Conservation (phyloP, 2,329 filamentous ascomycete genomes). For the Claviceps humidiphila region DNA sequence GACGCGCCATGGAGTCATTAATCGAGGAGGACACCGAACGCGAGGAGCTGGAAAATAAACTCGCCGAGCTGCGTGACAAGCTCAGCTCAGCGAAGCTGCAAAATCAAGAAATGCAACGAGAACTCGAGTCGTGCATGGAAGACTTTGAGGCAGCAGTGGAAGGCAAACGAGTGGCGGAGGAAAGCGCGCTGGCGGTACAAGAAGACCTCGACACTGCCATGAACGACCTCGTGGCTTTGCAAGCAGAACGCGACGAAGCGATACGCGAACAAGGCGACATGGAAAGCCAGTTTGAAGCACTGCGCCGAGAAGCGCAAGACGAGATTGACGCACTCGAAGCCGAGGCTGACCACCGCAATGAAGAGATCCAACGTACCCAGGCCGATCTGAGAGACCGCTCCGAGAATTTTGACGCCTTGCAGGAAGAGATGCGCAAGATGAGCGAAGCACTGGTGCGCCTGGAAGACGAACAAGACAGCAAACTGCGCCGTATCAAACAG, state of each 20-base stretch:
- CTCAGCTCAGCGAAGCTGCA: conserved; percentile 76
- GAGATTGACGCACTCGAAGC: conserved; percentile 55
- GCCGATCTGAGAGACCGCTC: conserved; percentile 61
- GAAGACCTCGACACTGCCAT: conserved; percentile 68
- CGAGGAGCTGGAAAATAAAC: conserved; percentile 73
- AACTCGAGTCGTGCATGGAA: conserved; percentile 65
- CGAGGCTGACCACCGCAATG: conserved; percentile 58
- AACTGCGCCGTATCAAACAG: conserved; percentile 64
- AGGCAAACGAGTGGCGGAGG: conserved; percentile 47
- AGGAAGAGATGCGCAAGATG: conserved; percentile 85
- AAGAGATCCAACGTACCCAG: conserved; percentile 56
- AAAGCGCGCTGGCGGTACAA: conserved; percentile 50
- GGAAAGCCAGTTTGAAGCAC: conserved; percentile 46
- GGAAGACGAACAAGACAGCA: conserved; percentile 78
- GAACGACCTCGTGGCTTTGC: conserved; percentile 66
- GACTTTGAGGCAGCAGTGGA: conserved; percentile 66
- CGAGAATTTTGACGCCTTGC: conserved; percentile 83
- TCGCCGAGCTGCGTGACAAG: conserved; percentile 73
- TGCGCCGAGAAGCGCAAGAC: conserved; percentile 50
- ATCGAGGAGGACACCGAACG: conserved; percentile 59
- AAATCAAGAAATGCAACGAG: conserved; percentile 76
- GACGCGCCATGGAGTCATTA: conserved; percentile 48
- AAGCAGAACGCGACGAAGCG: conserved; percentile 77
- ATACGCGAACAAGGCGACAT: conserved; percentile 49
- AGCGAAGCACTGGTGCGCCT: conserved; percentile 75